Evolutionary conservation across 2,329 filamentous ascomycete genomes (phyloP).

Genomic region (Orbilia ellipsospora): DNA sequence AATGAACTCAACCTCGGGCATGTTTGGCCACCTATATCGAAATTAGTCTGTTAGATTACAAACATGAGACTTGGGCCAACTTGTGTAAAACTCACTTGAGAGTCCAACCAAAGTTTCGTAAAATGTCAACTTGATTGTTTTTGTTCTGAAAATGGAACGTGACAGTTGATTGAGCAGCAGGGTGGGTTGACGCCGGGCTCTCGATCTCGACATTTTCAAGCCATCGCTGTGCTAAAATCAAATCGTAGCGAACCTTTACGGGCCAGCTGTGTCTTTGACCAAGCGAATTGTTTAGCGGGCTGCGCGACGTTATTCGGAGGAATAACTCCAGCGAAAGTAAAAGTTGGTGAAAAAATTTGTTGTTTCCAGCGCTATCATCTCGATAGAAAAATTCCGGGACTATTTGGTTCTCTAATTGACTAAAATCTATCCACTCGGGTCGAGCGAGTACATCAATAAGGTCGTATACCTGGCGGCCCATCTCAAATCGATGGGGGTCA

Average conservation of each 20-base stretch:
- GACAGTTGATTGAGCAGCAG: slow-evolving; percentile 69
- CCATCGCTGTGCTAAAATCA: slow-evolving; percentile 80
- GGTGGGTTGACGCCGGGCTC: slow-evolving; percentile 67
- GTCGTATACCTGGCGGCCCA: slow-evolving; percentile 78
- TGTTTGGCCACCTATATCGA: slow-evolving; percentile 72
- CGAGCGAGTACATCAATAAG: slow-evolving; percentile 76
- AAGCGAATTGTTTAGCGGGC: slow-evolving; percentile 42
- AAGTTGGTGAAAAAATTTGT: slow-evolving; percentile 80
- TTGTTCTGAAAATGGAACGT: slow-evolving; percentile 74
- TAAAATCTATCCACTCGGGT: slow-evolving; percentile 80
- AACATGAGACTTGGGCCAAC: not conserved
- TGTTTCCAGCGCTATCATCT: slow-evolving; percentile 70
- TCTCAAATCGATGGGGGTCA: slow-evolving; percentile 69
- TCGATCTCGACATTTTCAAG: slow-evolving; percentile 76
- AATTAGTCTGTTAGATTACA: slow-evolving; percentile 20
- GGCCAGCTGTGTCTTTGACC: slow-evolving; percentile 74
- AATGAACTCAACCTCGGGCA: slow-evolving; percentile 72
- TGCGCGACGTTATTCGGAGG: slow-evolving; percentile 70
- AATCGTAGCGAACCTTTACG: slow-evolving; percentile 76
- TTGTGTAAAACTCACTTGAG: slow-evolving; percentile 69
- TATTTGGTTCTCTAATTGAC: slow-evolving; percentile 75
- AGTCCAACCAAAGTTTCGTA: slow-evolving; percentile 75
- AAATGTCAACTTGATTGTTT: slow-evolving; percentile 74
- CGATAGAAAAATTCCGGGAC: slow-evolving; percentile 76
- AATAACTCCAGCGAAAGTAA: slow-evolving; percentile 78